phyloP scores from a whole-genome alignment of 805 yeast species.

The Yarrowia sp. region DNA sequence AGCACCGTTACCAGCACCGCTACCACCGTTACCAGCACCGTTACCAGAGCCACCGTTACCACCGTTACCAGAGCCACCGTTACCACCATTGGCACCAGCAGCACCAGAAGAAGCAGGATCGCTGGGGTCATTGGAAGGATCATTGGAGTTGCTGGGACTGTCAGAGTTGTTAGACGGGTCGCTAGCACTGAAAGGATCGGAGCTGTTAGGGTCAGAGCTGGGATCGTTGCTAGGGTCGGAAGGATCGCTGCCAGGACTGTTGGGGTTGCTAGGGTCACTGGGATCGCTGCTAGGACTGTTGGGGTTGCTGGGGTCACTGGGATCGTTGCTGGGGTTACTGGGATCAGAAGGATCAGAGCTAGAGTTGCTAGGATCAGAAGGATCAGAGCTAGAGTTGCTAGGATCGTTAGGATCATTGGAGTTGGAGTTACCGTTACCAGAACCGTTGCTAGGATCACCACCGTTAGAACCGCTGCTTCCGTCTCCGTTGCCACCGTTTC shows the following conservation, averaged over 20 bases:
- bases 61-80: slow-evolving; percentile 8
- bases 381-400: not conserved
- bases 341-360: not conserved
- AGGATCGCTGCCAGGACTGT: not conserved
- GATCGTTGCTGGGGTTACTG: not conserved
- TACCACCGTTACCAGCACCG: slow-evolving; percentile 19
- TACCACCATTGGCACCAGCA: slow-evolving; percentile 16
- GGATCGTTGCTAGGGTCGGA: not conserved
- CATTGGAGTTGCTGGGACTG: not conserved
- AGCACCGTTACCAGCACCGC: not conserved
- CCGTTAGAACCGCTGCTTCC: not conserved
- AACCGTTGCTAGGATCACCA: not conserved
- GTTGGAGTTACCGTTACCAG: not conserved
- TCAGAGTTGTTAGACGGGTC: not conserved
- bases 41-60: not conserved
- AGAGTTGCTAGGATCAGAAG: not conserved
- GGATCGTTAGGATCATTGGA: too few species aligned
- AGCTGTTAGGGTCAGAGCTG: not conserved
- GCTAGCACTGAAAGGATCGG: not conserved
- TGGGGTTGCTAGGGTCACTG: not conserved
- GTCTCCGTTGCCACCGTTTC: too few species aligned
- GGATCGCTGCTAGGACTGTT: not conserved
- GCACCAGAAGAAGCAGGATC: slow-evolving; percentile 10
- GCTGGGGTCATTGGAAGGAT: slow-evolving; percentile 1
- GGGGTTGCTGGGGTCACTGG: not conserved